Conservation (phyloP, 1,139 yeast genomes). For the Suhomyces atakaporum region DNA sequence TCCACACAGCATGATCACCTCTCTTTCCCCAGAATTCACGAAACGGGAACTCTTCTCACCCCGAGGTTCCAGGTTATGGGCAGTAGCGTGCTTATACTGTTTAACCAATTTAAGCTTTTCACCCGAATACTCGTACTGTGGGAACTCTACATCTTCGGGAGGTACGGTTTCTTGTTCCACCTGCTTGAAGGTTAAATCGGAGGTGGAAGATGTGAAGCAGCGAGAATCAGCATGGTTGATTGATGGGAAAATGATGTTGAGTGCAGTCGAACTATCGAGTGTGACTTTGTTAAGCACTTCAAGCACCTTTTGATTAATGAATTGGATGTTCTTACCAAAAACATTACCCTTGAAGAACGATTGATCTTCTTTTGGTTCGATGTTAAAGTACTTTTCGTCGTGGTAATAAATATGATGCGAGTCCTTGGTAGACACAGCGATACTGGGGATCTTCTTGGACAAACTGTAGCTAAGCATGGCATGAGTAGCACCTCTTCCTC, state of each 20-base stretch:
- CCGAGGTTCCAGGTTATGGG: slow-evolving; percentile 2
- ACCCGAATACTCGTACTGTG: slow-evolving; percentile 6
- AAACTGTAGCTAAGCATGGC: slow-evolving; percentile 15
- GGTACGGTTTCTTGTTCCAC: slow-evolving; percentile 7
- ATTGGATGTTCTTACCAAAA: slow-evolving; percentile 29
- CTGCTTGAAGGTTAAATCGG: slow-evolving; percentile 4
- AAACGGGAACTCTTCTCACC: slow-evolving; percentile 1
- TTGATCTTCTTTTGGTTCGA: slow-evolving; percentile 15
- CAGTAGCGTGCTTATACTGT: slow-evolving; percentile 7
- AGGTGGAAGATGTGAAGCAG: slow-evolving; percentile 21
- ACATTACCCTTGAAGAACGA: slow-evolving; percentile 23
- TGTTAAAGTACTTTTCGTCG: slow-evolving; percentile 29
- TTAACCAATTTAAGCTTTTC: slow-evolving; percentile 5
- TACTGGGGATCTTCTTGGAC: slow-evolving; percentile 28
- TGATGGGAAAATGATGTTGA: slow-evolving; percentile 37
- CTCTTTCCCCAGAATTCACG: slow-evolving; percentile 4
- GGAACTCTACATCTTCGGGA: slow-evolving; percentile 5
- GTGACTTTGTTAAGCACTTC: slow-evolving; percentile 11
- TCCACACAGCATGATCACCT: slow-evolving; percentile 19
- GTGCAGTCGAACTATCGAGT: slow-evolving; percentile 13
- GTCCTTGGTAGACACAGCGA: slow-evolving; percentile 33
- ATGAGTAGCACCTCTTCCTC: slow-evolving; percentile 9
- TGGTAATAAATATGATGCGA: slow-evolving; percentile 35
- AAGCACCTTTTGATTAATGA: slow-evolving; percentile 28
- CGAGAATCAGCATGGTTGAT: slow-evolving; percentile 30